Conservation (phyloP, 257 asterid species). For the Ilex asprella region DNA sequence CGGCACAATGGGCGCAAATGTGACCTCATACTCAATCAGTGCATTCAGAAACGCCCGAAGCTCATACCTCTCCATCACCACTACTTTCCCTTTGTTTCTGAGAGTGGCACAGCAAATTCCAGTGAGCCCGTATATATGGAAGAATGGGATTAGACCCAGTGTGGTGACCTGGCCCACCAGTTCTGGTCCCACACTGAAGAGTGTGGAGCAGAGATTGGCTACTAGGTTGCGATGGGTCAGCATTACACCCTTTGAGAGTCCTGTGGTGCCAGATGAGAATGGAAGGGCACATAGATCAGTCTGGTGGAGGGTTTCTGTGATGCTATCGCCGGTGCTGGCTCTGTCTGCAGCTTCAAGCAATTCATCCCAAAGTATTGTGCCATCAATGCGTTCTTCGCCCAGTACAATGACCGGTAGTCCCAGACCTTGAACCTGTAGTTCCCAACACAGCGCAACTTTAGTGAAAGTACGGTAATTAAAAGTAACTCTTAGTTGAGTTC, state of each 20-base stretch:
- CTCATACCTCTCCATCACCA: constrained; percentile 79
- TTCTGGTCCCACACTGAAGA: constrained; percentile 81
- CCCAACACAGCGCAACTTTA: too few relatives aligned
- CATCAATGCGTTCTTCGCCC: constrained; percentile 63
- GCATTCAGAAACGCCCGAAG: constrained; percentile 57
- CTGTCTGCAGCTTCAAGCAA: constrained; percentile 79
- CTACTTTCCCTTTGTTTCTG: constrained; percentile 84
- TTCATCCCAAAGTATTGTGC: constrained; percentile 70
- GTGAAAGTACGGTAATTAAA: too few relatives aligned
- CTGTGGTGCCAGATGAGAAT: constrained; percentile 95
- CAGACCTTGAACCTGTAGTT: constrained; percentile 64
- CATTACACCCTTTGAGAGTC: constrained; percentile 92
- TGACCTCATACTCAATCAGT: constrained; percentile 60
- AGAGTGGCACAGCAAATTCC: constrained; percentile 94
- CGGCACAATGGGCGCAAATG: constrained; percentile 85
- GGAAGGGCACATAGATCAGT: constrained; percentile 88
- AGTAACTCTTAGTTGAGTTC: too few relatives aligned
- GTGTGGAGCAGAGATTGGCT: constrained; percentile 80
- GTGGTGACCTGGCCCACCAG: constrained; percentile 64
- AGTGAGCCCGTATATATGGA: constrained; percentile 84
- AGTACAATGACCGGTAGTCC: constrained; percentile 68
- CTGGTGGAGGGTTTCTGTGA: constrained; percentile 47
- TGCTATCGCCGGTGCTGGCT: constrained; percentile 33
- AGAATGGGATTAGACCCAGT: constrained; percentile 81
- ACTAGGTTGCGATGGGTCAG: constrained; percentile 76